These are phyloP conservation scores for Rhizophora apiculata DNA, from an alignment of 345 rosid species.

Conservation along the genomic window DNA sequence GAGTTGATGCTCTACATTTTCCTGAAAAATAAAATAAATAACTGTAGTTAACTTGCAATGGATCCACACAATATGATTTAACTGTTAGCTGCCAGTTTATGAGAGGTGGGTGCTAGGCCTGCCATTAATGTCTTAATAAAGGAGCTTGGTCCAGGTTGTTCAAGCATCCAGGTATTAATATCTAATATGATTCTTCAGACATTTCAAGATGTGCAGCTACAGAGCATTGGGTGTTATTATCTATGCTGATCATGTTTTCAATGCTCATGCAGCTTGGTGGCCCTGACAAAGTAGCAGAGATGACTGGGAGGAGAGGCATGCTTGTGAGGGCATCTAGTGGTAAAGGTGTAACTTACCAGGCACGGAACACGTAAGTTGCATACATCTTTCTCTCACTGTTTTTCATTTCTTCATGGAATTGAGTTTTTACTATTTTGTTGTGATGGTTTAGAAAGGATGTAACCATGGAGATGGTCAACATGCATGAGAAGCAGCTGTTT, in stretches of 20 bases:
- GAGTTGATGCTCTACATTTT: no score
- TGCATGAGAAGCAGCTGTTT: conserved; percentile 96
- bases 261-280: conserved; percentile 82
- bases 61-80: not conserved
- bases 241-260: conserved; percentile 16
- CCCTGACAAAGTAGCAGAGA: conserved; percentile 94
- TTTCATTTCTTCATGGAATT: conserved; percentile 16
- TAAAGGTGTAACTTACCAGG: conserved; percentile 97
- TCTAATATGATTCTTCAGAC: not conserved
- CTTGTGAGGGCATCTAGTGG: conserved; percentile 92
- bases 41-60: not conserved
- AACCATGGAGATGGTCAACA: conserved; percentile 98
- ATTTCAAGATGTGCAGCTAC: not conserved
- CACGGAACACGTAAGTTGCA: conserved; percentile 82
- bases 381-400: not conserved
- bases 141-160: not conserved
- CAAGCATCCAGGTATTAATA: not conserved
- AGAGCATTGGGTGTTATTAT: conserved; percentile 5
- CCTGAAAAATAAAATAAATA: no score
- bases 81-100: not conserved
- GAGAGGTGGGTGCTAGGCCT: not conserved
- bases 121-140: not conserved
- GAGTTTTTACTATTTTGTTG: conserved; percentile 21
- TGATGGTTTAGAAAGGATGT: conserved; percentile 72
- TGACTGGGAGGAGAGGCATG: conserved; percentile 99